These are phyloP conservation scores for Russula brevipes DNA, from an alignment of 768 basidiomycete genomes.

Conservation along the genomic window DNA sequence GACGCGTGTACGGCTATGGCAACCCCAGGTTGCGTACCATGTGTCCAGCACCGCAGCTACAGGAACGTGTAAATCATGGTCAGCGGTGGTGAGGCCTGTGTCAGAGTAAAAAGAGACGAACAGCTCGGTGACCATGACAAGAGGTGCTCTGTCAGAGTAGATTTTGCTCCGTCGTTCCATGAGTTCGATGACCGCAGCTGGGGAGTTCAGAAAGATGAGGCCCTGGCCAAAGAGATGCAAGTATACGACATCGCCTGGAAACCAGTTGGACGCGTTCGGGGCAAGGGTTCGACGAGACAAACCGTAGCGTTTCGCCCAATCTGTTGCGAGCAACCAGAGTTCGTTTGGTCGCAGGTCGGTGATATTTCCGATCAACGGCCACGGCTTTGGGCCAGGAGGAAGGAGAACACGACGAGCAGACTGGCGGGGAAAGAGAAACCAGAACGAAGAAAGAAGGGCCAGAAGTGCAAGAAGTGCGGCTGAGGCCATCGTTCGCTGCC, in stretches of 20 bases:
- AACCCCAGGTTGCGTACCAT: slow-evolving; percentile 15
- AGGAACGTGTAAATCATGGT: background rate
- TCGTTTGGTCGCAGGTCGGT: slow-evolving; percentile 54
- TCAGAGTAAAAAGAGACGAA: slow-evolving; percentile 35
- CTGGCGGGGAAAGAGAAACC: background rate
- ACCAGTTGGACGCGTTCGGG: slow-evolving; percentile 5
- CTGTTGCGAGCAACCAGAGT: slow-evolving; percentile 56
- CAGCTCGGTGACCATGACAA: slow-evolving; percentile 69
- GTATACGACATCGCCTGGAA: slow-evolving; percentile 57
- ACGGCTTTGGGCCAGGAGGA: slow-evolving; percentile 64
- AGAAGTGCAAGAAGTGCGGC: slow-evolving; percentile 12
- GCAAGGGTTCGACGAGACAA: slow-evolving; percentile 25
- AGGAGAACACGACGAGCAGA: slow-evolving; percentile 29
- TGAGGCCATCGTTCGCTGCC: slow-evolving; percentile 1
- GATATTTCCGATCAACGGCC: slow-evolving; percentile 63
- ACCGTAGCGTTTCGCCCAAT: slow-evolving; percentile 66
- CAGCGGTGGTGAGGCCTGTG: background rate
- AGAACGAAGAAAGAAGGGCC: slow-evolving; percentile 9
- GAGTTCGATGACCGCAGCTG: slow-evolving; percentile 54
- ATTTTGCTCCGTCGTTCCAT: slow-evolving; percentile 66
- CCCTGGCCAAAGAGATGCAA: slow-evolving; percentile 61
- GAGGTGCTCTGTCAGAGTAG: slow-evolving; percentile 67
- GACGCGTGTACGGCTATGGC: background rate
- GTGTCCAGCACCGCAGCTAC: slow-evolving; percentile 21
- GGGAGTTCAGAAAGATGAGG: slow-evolving; percentile 62